Percentiles rank a stretch among this genome's conserved stretches.
Conservation (phyloP, 2,329 filamentous ascomycete species). For the Trichoderma pleuroti region DNA sequence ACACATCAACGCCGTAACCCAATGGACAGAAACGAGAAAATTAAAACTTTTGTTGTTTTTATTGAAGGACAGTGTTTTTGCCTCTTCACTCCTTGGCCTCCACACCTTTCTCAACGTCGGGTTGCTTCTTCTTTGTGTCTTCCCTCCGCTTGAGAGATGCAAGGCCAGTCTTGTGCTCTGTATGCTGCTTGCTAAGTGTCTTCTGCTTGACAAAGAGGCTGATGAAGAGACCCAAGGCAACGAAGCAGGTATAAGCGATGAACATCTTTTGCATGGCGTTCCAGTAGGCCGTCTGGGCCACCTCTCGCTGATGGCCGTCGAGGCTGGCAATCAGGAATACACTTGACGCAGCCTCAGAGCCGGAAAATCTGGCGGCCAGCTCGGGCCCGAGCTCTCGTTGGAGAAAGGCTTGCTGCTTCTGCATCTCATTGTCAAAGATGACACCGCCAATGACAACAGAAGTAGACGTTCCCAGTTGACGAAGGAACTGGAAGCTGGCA, state of each 20-base stretch:
- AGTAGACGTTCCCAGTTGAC: slow-evolving; percentile 65
- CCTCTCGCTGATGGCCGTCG: slow-evolving; percentile 40
- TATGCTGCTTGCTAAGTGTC: slow-evolving; percentile 52
- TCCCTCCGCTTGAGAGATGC: slow-evolving; percentile 35
- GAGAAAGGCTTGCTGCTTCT: slow-evolving; percentile 49
- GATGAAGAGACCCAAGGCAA: slow-evolving; percentile 45
- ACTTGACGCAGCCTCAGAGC: slow-evolving; percentile 58
- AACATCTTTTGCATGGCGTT: slow-evolving; percentile 53
- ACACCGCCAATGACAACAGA: slow-evolving; percentile 73
- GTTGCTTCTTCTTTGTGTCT: slow-evolving; percentile 26
- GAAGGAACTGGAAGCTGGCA: slow-evolving; percentile 63
- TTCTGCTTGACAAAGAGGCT: slow-evolving; percentile 48
- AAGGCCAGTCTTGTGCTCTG: slow-evolving; percentile 57
- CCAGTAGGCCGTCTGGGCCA: slow-evolving; percentile 48
- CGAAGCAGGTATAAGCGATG: slow-evolving; percentile 52
- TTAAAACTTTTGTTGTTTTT: background rate
- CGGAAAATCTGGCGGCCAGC: slow-evolving; percentile 51
- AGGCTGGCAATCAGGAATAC: slow-evolving; percentile 55
- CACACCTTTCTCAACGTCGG: slow-evolving; percentile 19
- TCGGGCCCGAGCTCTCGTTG: slow-evolving; percentile 47
- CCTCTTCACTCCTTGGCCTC: background rate
- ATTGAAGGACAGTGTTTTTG: background rate
- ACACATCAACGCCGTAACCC: background rate
- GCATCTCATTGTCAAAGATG: slow-evolving; percentile 73
- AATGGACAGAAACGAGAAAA: background rate